Percentiles rank a stretch among this genome's conserved stretches.
Evolutionary conservation across 805 yeast species (phyloP).

Genomic region (Zygosaccharomyces bailii): DNA sequence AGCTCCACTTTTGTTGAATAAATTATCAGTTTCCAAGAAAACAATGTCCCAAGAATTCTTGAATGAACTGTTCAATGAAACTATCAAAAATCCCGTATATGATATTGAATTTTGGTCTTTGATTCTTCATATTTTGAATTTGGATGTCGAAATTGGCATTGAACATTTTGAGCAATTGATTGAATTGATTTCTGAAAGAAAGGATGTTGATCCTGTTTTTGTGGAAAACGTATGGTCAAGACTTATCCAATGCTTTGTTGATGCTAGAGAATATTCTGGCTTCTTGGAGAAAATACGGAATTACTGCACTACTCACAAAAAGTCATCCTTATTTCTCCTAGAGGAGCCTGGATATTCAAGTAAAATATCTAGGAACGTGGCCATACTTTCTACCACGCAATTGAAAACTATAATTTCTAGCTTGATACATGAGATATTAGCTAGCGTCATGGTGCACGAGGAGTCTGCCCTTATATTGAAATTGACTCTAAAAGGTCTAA

Average conservation of each 20-base stretch:
- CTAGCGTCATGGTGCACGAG: constrained; percentile 10
- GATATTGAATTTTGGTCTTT: constrained; percentile 42
- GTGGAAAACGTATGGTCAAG: constrained; percentile 27
- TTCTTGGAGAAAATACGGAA: constrained; percentile 49
- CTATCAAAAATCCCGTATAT: constrained; percentile 9
- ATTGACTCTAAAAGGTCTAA: constrained; percentile 43
- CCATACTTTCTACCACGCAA: constrained; percentile 48
- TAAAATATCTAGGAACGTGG: constrained; percentile 41
- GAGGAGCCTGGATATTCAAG: constrained; percentile 34
- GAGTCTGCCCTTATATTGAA: constrained; percentile 24
- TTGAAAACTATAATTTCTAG: constrained; percentile 30
- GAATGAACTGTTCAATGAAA: constrained; percentile 24
- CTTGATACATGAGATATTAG: constrained; percentile 15
- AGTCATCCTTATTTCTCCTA: constrained; percentile 16
- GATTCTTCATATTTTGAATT: constrained; percentile 45
- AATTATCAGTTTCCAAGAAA: constrained; percentile 50
- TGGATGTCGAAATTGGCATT: constrained; percentile 60
- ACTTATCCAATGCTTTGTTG: constrained; percentile 46
- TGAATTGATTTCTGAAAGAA: constrained; percentile 13
- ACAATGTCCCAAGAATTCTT: constrained; percentile 53
- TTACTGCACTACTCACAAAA: constrained; percentile 15
- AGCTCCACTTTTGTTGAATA: constrained; percentile 43
- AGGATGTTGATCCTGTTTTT: constrained; percentile 9
- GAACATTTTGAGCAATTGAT: constrained; percentile 35
- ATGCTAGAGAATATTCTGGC: constrained; percentile 53